phyloP scores from a whole-genome alignment of 2,329 filamentous ascomycete genomes.

The Myriosclerotinia duriaeana region DNA sequence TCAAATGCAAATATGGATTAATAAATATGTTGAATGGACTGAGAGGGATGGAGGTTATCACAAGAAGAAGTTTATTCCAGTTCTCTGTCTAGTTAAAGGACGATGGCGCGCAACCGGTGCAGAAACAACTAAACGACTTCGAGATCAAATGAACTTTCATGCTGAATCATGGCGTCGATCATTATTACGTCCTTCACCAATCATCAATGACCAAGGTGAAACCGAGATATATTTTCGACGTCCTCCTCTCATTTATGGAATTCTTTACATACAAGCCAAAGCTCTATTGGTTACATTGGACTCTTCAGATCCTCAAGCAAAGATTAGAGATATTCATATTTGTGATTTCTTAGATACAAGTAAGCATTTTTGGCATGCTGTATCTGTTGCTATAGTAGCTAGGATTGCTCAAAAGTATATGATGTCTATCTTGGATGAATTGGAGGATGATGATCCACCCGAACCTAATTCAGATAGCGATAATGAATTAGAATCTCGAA shows the following conservation, averaged over 20 bases:
- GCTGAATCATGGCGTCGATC: conserved; percentile 35
- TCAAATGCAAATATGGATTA: conserved; percentile 37
- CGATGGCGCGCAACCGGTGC: conserved; percentile 27
- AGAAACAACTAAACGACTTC: conserved; percentile 31
- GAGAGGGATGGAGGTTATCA: conserved; percentile 40
- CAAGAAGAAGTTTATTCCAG: conserved; percentile 38
- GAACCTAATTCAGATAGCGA: conserved; percentile 32
- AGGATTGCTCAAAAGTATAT: conserved; percentile 39
- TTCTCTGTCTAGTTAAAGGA: conserved; percentile 31
- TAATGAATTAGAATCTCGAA: conserved; percentile 13
- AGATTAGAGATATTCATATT: conserved; percentile 33
- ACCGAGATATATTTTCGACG: conserved; percentile 31
- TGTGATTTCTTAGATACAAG: conserved; percentile 37
- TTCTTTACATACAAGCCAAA: conserved; percentile 37
- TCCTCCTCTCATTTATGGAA: conserved; percentile 41
- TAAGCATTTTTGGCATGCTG: conserved; percentile 42
- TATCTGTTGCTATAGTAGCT: conserved; percentile 40
- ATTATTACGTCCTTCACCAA: conserved; percentile 28
- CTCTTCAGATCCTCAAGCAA: conserved; percentile 35
- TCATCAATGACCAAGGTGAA: conserved; percentile 30
- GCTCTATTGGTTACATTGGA: conserved; percentile 39
- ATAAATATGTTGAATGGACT: conserved; percentile 40
- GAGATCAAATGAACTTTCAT: conserved; percentile 36
- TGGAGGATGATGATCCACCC: conserved; percentile 33
- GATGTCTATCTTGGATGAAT: conserved; percentile 37